A percentile compares a stretch with the other conserved stretches of the same genome.
Conservation (phyloP, 2,329 filamentous ascomycete genomes). For the Alternaria atra region DNA sequence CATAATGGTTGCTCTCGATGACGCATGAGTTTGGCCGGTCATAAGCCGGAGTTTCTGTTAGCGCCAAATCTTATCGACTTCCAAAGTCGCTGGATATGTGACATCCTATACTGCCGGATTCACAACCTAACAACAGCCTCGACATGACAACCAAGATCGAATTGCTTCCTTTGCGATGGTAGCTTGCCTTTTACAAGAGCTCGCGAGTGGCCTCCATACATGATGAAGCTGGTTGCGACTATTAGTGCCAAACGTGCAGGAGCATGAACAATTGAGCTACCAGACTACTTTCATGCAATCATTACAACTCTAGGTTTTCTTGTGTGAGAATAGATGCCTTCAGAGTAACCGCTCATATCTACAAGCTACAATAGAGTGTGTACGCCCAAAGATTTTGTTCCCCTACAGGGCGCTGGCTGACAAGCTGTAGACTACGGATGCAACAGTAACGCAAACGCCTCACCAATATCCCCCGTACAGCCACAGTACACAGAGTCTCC, state of each 20-base stretch:
- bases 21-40: conserved; percentile 4
- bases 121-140: not conserved
- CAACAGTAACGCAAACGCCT: not conserved
- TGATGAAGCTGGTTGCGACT: not conserved
- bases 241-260: not conserved
- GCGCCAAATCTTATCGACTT: conserved; percentile 7
- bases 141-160: not conserved
- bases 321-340: not conserved
- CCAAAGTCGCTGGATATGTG: not conserved
- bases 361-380: not conserved
- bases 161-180: not conserved
- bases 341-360: not conserved
- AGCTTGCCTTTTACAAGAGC: too few species aligned
- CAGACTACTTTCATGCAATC: not conserved
- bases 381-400: not conserved
- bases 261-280: not conserved
- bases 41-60: conserved; percentile 3
- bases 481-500: not conserved
- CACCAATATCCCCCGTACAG: not conserved
- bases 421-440: not conserved
- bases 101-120: not conserved
- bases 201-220: not conserved
- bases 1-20: not conserved
- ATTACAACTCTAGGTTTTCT: not conserved
- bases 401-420: not conserved